These are phyloP conservation scores for Penicillium occitanis DNA, from an alignment of 2,329 filamentous ascomycete species.

Conservation along the genomic window DNA sequence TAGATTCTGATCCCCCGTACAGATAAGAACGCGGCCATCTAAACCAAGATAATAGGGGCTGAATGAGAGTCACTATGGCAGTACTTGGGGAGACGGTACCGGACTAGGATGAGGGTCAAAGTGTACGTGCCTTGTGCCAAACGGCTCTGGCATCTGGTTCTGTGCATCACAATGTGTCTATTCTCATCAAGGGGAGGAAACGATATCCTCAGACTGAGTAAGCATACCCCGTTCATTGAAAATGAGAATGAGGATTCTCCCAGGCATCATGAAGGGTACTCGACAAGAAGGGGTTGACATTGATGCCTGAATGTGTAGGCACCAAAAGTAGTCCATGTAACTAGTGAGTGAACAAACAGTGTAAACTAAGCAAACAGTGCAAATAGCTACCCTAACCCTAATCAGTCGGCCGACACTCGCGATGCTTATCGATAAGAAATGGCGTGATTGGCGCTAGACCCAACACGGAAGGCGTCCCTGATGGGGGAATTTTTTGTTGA, in stretches of 20 bases:
- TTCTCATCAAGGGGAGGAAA: background rate
- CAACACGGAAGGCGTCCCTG: slow-evolving; percentile 20
- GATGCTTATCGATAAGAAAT: slow-evolving; percentile 26
- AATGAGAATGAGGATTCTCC: too few relatives aligned
- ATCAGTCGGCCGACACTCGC: background rate
- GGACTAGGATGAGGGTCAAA: background rate
- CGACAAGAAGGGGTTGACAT: too few relatives aligned
- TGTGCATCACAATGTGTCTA: too few relatives aligned
- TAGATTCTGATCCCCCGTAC: background rate
- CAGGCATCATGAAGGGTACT: background rate
- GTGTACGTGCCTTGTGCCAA: background rate
- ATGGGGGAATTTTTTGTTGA: slow-evolving; percentile 5
- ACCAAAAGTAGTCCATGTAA: too few relatives aligned
- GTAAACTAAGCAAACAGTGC: background rate
- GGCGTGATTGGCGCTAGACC: slow-evolving; percentile 24
- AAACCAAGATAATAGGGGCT: background rate
- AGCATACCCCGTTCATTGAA: background rate
- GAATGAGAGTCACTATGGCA: background rate
- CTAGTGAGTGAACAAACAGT: background rate
- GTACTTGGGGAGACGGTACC: background rate
- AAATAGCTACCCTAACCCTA: background rate
- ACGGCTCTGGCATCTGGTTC: too few relatives aligned
- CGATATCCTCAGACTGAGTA: too few relatives aligned
- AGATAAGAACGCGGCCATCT: background rate
- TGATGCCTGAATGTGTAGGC: too few relatives aligned